A percentile compares a stretch with the other conserved stretches of the same genome.
phyloP scores from a whole-genome alignment of 257 asterid species.

The Solanum acaule region DNA sequence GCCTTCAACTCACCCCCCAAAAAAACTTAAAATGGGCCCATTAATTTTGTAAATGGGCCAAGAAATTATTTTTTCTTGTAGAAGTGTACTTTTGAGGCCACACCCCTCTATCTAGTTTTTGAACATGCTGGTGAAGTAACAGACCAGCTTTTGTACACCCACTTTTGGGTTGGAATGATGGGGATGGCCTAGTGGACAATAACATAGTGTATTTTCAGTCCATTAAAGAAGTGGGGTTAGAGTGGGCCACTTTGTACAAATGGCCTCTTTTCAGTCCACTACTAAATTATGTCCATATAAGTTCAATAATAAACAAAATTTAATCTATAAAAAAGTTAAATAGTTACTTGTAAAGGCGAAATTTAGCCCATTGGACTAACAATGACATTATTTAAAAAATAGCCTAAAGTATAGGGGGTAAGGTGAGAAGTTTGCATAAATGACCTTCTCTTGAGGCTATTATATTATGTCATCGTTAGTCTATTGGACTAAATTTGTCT shows the following conservation, averaged over 20 bases:
- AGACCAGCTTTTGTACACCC: background rate
- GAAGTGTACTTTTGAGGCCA: conserved; percentile 10
- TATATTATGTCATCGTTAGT: background rate
- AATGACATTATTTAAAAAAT: background rate
- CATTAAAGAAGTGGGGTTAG: conserved; percentile 6
- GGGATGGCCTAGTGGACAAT: conserved; percentile 19
- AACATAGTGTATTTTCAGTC: background rate
- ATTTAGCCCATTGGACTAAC: background rate
- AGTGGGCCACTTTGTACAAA: background rate
- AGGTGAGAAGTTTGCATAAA: background rate
- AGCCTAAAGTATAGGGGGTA: background rate
- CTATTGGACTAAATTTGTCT: background rate
- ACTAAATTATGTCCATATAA: background rate
- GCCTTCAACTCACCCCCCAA: background rate
- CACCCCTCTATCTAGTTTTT: conserved; percentile 1
- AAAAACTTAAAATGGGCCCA: background rate
- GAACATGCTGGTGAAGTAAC: background rate
- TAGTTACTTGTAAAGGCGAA: background rate
- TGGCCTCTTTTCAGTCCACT: background rate
- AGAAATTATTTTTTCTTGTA: background rate
- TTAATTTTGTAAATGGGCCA: background rate
- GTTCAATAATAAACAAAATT: background rate
- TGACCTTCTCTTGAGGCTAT: background rate
- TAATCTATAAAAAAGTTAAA: background rate
- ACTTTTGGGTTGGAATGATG: conserved; percentile 21